Evolutionary conservation across 345 rosid species (phyloP), one percentile per base, ranked within the genome.

Genomic region (Turritis glabra): DNA sequence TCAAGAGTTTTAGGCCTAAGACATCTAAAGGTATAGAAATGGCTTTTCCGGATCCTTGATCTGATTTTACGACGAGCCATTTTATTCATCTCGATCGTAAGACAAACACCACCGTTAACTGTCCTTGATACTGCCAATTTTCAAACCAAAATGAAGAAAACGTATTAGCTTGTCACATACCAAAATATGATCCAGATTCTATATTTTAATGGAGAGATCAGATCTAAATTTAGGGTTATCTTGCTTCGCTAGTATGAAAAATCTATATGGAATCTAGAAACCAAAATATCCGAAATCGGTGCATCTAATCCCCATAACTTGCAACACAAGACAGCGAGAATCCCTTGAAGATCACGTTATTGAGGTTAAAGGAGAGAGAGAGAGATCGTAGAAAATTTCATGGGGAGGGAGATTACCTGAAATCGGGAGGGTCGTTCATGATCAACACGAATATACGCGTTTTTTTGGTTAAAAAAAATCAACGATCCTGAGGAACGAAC

Each of bases 41-140:
- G 86, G 81, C 96, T 89, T 75, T 88, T 80, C 17, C 87, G 76
- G 5, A 78, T 61, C 94, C 81, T 92, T 21, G 85, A 87, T 83
- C 94, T 84, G 58, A 92, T 88, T 80, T 88, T 87, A 10, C 96
- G 88, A 50, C 86, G 68, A 72, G 87, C 79, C 99, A 95, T 95
- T 80, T 79, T 71, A 27, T 50, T 53, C 67, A 3, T 46, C 33
- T 43, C 63, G 27, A 57, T n/a, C 21, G 52, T 6, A 33, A 26
- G 8, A 46, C 19, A 55, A 25, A 27, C 71, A 41, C 22, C 71
- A 41, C 22, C 35, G 2, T 64, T 73, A 74, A 64, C 21, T 41
- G 56, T 43, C 33, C 6, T 73, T 18, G 32, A 27, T 64, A 9
- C 77, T 63, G 59, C 23, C 4, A 46, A 48, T 35, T 64, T 40